These are phyloP conservation scores for Gardenia jasminoides DNA, from an alignment of 257 asterid species.

Conservation along the genomic window DNA sequence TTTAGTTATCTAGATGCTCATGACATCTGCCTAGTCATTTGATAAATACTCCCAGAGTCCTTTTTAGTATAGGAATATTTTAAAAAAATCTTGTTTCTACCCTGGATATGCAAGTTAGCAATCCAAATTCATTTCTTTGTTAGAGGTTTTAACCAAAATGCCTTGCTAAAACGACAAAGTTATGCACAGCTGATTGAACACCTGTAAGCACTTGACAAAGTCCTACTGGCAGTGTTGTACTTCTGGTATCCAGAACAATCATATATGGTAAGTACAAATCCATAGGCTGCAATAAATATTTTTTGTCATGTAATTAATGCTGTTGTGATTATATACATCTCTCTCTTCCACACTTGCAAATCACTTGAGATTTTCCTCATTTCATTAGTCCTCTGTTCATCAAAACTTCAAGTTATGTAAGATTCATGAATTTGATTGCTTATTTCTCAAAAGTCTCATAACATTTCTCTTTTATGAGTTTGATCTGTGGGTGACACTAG, in stretches of 20 bases:
- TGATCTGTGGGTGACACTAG: neutral
- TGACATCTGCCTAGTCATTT: no score
- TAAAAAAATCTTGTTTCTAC: neutral
- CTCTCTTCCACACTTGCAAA: neutral
- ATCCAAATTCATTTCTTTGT: neutral
- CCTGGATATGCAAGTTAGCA: neutral
- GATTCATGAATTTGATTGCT: neutral
- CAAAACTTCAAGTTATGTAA: neutral
- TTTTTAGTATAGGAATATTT: neutral
- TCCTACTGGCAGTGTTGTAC: neutral
- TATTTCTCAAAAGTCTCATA: neutral
- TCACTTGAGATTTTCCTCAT: slow-evolving; percentile 4
- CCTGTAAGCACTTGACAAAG: neutral
- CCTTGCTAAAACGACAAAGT: neutral
- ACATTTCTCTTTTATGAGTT: neutral
- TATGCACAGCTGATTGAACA: neutral
- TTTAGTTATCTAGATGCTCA: neutral
- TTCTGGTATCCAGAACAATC: neutral
- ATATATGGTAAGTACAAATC: neutral
- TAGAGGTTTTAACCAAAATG: neutral
- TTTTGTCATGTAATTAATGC: slow-evolving; percentile 8
- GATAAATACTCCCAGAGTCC: neutral
- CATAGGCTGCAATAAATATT: neutral
- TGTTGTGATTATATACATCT: neutral
- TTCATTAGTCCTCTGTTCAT: neutral